These are phyloP conservation scores for Diplodia scrobiculata DNA, from an alignment of 2,329 filamentous ascomycete species.

Conservation along the genomic window DNA sequence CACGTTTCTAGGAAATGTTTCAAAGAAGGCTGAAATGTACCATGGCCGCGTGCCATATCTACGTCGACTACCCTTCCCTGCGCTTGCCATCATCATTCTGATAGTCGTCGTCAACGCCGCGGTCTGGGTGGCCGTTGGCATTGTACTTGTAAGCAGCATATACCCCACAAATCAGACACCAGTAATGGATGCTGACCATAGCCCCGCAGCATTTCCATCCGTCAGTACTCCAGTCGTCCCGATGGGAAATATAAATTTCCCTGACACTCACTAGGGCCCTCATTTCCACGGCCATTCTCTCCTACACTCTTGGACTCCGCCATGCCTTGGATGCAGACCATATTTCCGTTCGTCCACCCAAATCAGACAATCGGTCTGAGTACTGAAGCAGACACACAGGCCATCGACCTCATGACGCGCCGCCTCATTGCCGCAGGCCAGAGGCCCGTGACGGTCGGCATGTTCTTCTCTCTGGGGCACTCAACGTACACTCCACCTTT, in stretches of 20 bases:
- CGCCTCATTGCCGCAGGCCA: constrained; percentile 83
- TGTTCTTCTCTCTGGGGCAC: constrained; percentile 91
- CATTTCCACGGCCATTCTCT: constrained; percentile 77
- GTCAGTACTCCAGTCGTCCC: constrained; percentile 19
- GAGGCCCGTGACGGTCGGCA: constrained; percentile 86
- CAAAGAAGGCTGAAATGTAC: constrained; percentile 30
- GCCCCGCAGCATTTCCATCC: constrained; percentile 39
- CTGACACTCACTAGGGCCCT: constrained; percentile 54
- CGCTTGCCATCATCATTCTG: constrained; percentile 59
- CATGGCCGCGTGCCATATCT: constrained; percentile 59
- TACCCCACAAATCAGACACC: background rate
- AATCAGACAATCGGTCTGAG: background rate
- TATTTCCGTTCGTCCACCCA: constrained; percentile 57
- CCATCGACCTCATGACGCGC: constrained; percentile 93
- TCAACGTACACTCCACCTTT: constrained; percentile 61
- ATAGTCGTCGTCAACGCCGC: constrained; percentile 58
- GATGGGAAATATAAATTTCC: too few species aligned
- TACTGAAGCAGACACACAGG: constrained; percentile 45
- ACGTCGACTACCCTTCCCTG: constrained; percentile 58
- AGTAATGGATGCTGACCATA: background rate
- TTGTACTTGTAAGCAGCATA: constrained; percentile 55
- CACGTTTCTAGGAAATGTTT: constrained; percentile 30
- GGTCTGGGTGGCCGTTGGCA: constrained; percentile 61
- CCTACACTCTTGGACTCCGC: constrained; percentile 84
- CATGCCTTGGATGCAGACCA: constrained; percentile 99